A percentile compares a stretch with the other conserved stretches of the same genome.
These are phyloP conservation scores for Claviceps fusiformis DNA, from an alignment of 2,329 filamentous ascomycete genomes.

Conservation along the genomic window DNA sequence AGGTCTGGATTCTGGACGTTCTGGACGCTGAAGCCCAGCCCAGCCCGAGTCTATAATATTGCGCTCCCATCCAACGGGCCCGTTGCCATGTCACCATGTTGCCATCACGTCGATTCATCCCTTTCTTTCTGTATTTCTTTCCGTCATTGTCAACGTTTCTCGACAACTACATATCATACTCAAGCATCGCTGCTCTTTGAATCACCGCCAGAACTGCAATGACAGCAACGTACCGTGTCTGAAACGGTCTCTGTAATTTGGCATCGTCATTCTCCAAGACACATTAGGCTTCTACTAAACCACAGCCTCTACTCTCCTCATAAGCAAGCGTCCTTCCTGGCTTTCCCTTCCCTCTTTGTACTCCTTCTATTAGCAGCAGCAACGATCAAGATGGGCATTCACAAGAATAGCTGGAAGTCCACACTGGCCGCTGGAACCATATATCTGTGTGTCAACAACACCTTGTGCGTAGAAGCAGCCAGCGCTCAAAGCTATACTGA, in stretches of 20 bases:
- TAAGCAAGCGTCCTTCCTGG: background rate
- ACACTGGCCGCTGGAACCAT: slow-evolving; percentile 4
- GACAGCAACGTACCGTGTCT: background rate
- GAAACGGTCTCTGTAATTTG: background rate
- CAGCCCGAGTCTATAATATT: background rate
- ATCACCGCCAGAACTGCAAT: background rate
- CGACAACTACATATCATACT: background rate
- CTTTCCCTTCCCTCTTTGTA: background rate
- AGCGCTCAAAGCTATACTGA: slow-evolving; percentile 17
- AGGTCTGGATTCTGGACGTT: background rate
- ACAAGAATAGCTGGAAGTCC: background rate
- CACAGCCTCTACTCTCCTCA: background rate
- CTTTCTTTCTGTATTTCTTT: background rate
- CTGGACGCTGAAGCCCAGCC: background rate
- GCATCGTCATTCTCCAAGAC: background rate
- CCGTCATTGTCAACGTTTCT: background rate
- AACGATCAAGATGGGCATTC: background rate
- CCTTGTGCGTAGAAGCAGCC: slow-evolving; percentile 5
- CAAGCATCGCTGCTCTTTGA: background rate
- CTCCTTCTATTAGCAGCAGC: background rate
- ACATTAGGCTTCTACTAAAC: background rate
- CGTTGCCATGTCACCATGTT: background rate
- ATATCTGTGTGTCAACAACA: background rate
- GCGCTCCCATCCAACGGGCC: background rate
- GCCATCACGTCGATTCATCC: background rate